Evolutionary conservation across 768 basidiomycete species (phyloP).

Genomic region (Panaeolus papilionaceus): DNA sequence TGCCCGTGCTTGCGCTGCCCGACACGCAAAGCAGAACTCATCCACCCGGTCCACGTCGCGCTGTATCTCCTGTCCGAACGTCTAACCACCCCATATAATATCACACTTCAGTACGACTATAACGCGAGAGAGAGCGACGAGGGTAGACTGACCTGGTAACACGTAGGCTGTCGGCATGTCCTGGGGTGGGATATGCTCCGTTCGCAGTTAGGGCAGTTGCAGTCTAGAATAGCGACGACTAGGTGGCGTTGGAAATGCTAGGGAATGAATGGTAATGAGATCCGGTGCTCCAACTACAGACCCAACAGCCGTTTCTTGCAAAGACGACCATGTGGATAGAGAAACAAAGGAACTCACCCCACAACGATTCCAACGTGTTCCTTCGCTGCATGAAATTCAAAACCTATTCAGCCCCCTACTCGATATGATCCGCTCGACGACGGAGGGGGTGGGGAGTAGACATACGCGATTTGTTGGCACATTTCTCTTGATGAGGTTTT

Average conservation of each 20-base stretch:
- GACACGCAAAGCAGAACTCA: slow-evolving; percentile 74
- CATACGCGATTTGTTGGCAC: slow-evolving; percentile 82
- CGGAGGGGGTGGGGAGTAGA: slow-evolving; percentile 24
- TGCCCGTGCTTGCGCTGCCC: slow-evolving; percentile 55
- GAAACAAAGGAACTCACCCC: slow-evolving; percentile 53
- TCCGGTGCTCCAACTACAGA: slow-evolving; percentile 20
- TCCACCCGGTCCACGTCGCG: slow-evolving; percentile 72
- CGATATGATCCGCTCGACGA: slow-evolving; percentile 17
- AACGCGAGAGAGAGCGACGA: slow-evolving; percentile 3
- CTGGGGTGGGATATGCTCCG: slow-evolving; percentile 66
- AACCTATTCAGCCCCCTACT: not conserved
- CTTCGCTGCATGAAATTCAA: slow-evolving; percentile 56
- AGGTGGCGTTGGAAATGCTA: slow-evolving; percentile 84
- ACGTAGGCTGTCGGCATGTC: slow-evolving; percentile 57
- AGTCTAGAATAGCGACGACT: slow-evolving; percentile 77
- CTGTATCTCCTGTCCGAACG: slow-evolving; percentile 73
- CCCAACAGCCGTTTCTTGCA: not conserved
- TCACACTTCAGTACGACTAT: slow-evolving; percentile 21
- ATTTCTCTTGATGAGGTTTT: slow-evolving; percentile 39
- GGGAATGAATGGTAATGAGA: not conserved
- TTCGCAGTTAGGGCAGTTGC: slow-evolving; percentile 68
- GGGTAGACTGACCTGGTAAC: slow-evolving; percentile 57
- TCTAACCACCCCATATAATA: slow-evolving; percentile 42
- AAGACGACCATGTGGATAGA: slow-evolving; percentile 19
- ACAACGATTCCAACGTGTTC: slow-evolving; percentile 77